Evolutionary conservation across 2,329 filamentous ascomycete genomes (phyloP).

Genomic region (Fusarium ambrosium): DNA sequence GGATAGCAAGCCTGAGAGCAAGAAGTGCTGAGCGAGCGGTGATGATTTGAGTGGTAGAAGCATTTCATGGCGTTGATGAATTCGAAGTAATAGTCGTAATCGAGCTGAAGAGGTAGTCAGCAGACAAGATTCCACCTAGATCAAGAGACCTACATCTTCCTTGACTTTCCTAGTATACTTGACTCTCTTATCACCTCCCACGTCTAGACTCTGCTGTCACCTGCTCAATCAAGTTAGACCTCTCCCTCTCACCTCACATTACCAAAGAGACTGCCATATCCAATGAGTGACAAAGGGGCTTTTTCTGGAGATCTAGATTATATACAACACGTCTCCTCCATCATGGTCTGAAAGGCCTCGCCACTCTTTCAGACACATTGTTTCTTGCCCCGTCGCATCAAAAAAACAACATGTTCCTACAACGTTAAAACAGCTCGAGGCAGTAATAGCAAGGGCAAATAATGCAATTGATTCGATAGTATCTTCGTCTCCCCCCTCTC

Average conservation of each 20-base stretch:
- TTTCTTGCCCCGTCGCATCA: conserved; percentile 22
- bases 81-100: neutral
- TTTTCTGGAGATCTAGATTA: conserved; percentile 49
- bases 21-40: conserved; percentile 31
- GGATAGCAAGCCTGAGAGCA: conserved; percentile 28
- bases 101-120: neutral
- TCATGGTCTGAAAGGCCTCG: conserved; percentile 30
- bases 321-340: conserved; percentile 43
- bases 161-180: neutral
- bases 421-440: conserved; percentile 28
- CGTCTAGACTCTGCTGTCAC: neutral
- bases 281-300: conserved; percentile 44
- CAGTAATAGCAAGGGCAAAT: conserved; percentile 21
- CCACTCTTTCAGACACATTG: conserved; percentile 7
- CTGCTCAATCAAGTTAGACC: neutral
- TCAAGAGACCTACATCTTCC: neutral
- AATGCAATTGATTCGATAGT: conserved; percentile 21
- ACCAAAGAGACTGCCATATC: neutral
- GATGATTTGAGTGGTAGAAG: neutral
- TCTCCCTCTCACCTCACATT: neutral
- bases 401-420: conserved; percentile 36
- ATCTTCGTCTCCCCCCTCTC: conserved; percentile 6
- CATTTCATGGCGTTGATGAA: neutral
- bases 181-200: neutral
- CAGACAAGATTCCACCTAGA: neutral